A percentile compares a stretch with the other conserved stretches of the same genome.
phyloP scores from a whole-genome alignment of 2,329 filamentous ascomycete genomes.

The Talaromyces albobiverticillius region DNA sequence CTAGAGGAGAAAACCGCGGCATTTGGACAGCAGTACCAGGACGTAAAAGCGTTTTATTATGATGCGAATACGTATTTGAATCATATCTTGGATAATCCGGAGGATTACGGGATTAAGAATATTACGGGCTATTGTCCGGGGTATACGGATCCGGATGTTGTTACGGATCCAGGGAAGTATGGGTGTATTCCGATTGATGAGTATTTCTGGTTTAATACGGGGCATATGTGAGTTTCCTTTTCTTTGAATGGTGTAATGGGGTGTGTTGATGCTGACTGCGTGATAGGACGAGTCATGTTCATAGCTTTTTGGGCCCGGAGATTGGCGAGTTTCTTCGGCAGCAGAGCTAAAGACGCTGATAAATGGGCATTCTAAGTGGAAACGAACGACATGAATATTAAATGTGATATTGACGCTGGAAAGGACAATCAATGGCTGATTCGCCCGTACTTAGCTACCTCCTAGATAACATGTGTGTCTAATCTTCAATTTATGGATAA shows the following conservation, averaged over 20 bases:
- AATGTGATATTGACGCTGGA: too few species aligned
- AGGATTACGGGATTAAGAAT: conserved; percentile 44
- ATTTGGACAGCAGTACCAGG: conserved; percentile 32
- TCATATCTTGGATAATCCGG: conserved; percentile 41
- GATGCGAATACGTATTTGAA: conserved; percentile 45
- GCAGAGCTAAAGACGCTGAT: too few species aligned
- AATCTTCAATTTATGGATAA: too few species aligned
- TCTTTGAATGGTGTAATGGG: neutral
- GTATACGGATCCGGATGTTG: conserved; percentile 48
- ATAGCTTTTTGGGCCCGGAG: neutral
- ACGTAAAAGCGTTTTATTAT: conserved; percentile 42
- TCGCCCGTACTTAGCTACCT: too few species aligned
- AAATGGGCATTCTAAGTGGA: too few species aligned
- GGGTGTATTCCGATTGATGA: conserved; percentile 43
- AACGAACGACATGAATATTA: too few species aligned
- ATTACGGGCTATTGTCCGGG: conserved; percentile 45
- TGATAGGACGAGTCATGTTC: neutral
- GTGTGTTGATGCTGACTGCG: neutral
- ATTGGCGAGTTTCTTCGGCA: neutral
- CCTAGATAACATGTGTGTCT: too few species aligned
- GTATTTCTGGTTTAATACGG: conserved; percentile 51
- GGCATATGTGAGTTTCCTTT: conserved; percentile 34
- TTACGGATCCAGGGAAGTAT: conserved; percentile 42
- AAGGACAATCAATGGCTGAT: too few species aligned
- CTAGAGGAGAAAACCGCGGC: conserved; percentile 31